These are phyloP conservation scores for Lolium multiflorum DNA, from an alignment of 176 grass and related monocot genomes.

Conservation along the genomic window DNA sequence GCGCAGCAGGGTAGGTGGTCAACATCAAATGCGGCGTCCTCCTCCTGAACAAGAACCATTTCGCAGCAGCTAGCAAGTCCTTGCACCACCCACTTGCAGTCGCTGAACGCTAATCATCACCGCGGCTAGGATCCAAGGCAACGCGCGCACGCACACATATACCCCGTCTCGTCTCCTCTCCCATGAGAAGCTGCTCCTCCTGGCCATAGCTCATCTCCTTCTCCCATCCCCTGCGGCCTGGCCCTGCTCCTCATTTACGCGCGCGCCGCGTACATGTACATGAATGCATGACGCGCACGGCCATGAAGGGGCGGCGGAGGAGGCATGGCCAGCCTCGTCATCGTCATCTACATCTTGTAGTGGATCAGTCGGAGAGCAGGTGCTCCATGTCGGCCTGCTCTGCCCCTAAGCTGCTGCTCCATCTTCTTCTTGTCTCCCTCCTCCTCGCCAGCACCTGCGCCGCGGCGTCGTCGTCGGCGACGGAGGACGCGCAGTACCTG, in stretches of 20 bases:
- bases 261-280: slow-evolving; percentile 10
- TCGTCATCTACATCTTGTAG: not conserved
- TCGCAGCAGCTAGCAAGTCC: not conserved
- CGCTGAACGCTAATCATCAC: slow-evolving; percentile 15
- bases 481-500: not conserved
- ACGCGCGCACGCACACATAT: not conserved
- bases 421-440: not conserved
- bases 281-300: slow-evolving; percentile 32
- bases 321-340: not conserved
- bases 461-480: not conserved
- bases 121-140: slow-evolving; percentile 18
- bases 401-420: not conserved
- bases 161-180: not conserved
- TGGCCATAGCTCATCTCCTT: not conserved
- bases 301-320: slow-evolving; percentile 28
- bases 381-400: not conserved
- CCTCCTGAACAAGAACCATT: not conserved
- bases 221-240: slow-evolving; percentile 15
- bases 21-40: slow-evolving; percentile 24
- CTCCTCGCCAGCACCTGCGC: slow-evolving; percentile 23
- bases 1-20: slow-evolving; percentile 26
- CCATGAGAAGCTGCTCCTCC: not conserved
- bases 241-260: slow-evolving; percentile 30
- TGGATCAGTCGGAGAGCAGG: not conserved
- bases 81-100: not conserved